A percentile compares a stretch with the other conserved stretches of the same genome.
Evolutionary conservation across 2,329 filamentous ascomycete genomes (phyloP).

Genomic region (Orbilia blumenaviensis): DNA sequence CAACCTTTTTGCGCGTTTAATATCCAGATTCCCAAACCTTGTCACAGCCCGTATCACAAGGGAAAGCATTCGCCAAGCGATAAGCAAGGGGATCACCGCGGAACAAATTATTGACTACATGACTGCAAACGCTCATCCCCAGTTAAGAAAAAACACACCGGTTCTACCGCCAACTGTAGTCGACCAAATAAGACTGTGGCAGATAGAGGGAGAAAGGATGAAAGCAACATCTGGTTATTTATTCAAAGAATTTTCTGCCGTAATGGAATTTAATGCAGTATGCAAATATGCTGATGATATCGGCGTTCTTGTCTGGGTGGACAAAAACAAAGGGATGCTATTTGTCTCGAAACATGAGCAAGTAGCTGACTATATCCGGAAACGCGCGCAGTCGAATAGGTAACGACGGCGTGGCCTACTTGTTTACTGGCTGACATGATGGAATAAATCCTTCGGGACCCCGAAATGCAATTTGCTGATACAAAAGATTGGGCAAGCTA

Average conservation of each 20-base stretch:
- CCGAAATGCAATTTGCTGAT: not conserved
- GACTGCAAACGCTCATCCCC: slow-evolving; percentile 89
- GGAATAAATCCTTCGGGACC: not conserved
- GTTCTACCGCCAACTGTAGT: slow-evolving; percentile 93
- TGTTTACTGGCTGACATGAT: not conserved
- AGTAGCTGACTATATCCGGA: slow-evolving; percentile 71
- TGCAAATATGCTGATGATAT: slow-evolving; percentile 85
- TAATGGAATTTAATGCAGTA: slow-evolving; percentile 75
- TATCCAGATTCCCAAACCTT: slow-evolving; percentile 92
- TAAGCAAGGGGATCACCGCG: slow-evolving; percentile 88
- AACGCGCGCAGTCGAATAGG: slow-evolving; percentile 31
- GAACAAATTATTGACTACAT: slow-evolving; percentile 96
- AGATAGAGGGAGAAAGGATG: slow-evolving; percentile 95
- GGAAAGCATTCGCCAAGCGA: slow-evolving; percentile 84
- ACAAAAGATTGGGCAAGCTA: not conserved
- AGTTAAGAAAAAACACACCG: slow-evolving; percentile 75
- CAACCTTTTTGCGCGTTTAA: slow-evolving; percentile 84
- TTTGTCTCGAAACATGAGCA: slow-evolving; percentile 93
- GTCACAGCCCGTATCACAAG: slow-evolving; percentile 91
- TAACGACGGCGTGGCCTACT: not conserved
- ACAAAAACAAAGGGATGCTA: slow-evolving; percentile 80
- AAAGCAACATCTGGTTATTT: slow-evolving; percentile 82
- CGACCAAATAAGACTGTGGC: slow-evolving; percentile 97
- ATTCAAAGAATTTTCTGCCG: slow-evolving; percentile 84
- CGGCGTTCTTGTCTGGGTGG: slow-evolving; percentile 88